A percentile compares a stretch with the other conserved stretches of the same genome.
Conservation (phyloP, 2,329 filamentous ascomycete genomes). For the Fusarium compactum region DNA sequence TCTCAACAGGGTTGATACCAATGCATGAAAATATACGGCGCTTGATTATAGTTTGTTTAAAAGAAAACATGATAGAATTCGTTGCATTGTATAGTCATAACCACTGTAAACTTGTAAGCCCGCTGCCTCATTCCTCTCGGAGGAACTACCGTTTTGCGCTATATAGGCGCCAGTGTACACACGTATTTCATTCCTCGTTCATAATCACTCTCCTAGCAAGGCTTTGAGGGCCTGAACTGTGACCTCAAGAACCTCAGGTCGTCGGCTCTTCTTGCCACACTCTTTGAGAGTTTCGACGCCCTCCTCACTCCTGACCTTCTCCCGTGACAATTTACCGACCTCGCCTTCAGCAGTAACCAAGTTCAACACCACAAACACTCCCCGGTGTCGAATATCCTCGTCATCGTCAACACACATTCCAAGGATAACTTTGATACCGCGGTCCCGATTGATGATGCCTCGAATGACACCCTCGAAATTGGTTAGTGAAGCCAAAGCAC, state of each 20-base stretch:
- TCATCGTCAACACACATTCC: constrained; percentile 79
- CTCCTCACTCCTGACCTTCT: constrained; percentile 70
- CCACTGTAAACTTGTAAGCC: constrained; percentile 30
- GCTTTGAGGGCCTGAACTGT: constrained; percentile 80
- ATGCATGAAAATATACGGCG: constrained; percentile 31
- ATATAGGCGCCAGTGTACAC: constrained; percentile 12
- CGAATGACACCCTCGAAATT: constrained; percentile 80
- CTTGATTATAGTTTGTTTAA: constrained; percentile 17
- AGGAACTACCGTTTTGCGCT: constrained; percentile 13
- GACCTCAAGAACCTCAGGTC: constrained; percentile 76
- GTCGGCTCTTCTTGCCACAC: constrained; percentile 75
- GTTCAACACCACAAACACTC: constrained; percentile 80
- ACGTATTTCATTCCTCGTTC: constrained; percentile 10
- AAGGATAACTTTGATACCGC: constrained; percentile 83
- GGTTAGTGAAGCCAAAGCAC: constrained; percentile 86
- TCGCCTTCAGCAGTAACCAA: constrained; percentile 76
- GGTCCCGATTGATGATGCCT: constrained; percentile 75
- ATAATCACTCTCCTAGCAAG: constrained; percentile 61
- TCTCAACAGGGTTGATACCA: constrained; percentile 65
- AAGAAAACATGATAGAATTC: constrained; percentile 25
- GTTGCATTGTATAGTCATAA: constrained; percentile 36
- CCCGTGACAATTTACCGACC: constrained; percentile 69
- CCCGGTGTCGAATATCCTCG: constrained; percentile 77
- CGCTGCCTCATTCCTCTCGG: constrained; percentile 14
- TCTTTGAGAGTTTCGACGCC: constrained; percentile 77